Evolutionary conservation across 2,329 filamentous ascomycete species (phyloP).

Genomic region (Dactylellina parvicollis): DNA sequence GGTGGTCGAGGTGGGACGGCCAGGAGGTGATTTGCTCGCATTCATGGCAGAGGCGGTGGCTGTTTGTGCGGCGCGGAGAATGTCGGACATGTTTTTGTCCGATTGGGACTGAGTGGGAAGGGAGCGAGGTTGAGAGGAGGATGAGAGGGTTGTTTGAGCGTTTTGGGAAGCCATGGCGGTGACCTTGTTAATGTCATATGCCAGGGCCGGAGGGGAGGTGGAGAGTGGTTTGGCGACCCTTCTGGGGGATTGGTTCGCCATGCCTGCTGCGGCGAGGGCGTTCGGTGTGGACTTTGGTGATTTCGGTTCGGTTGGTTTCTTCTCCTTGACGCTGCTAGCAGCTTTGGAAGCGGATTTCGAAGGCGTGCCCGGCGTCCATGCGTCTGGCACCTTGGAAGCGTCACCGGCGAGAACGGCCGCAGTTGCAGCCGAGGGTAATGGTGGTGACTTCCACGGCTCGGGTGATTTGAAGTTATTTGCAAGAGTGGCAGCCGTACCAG

Average conservation of each 20-base stretch:
- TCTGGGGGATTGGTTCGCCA: slow-evolving; percentile 35
- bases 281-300: slow-evolving; percentile 26
- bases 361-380: slow-evolving; percentile 29
- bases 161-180: slow-evolving; percentile 48
- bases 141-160: slow-evolving; percentile 40
- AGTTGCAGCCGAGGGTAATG: slow-evolving; percentile 26
- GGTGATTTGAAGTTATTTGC: slow-evolving; percentile 42
- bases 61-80: slow-evolving; percentile 40
- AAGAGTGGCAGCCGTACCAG: slow-evolving; percentile 44
- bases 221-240: slow-evolving; percentile 12
- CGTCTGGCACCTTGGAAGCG: slow-evolving; percentile 25
- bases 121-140: slow-evolving; percentile 20
- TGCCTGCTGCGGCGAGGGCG: slow-evolving; percentile 39
- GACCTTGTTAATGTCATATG: slow-evolving; percentile 51
- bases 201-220: slow-evolving; percentile 24
- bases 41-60: slow-evolving; percentile 44
- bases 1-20: slow-evolving; percentile 1
- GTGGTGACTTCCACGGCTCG: slow-evolving; percentile 42
- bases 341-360: slow-evolving; percentile 42
- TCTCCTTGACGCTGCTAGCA: slow-evolving; percentile 22
- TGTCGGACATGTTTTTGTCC: slow-evolving; percentile 43
- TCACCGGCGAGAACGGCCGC: slow-evolving; percentile 45
- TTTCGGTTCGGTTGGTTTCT: slow-evolving; percentile 18
- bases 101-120: slow-evolving; percentile 25
- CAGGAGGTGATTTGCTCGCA: slow-evolving; percentile 44